A percentile compares a stretch with the other conserved stretches of the same genome.
Conservation (phyloP, 2,329 filamentous ascomycete genomes). For the Fusarium setosum region DNA sequence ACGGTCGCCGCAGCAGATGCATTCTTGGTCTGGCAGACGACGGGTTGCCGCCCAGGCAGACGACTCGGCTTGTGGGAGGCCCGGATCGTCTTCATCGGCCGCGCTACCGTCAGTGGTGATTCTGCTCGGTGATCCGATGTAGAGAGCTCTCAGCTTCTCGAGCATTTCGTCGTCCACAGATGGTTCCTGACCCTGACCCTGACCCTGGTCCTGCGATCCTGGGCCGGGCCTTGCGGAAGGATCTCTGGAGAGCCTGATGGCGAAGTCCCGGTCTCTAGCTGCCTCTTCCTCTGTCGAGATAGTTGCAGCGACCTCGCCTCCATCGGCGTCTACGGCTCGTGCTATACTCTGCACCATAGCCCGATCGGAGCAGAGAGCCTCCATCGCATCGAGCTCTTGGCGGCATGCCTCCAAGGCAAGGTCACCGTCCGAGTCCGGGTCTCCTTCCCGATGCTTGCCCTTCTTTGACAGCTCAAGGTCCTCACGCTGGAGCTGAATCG, state of each 20-base stretch:
- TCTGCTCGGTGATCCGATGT: neutral
- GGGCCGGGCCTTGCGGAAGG: neutral
- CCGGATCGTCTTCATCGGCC: rapidly evolving
- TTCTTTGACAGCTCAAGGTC: conserved; percentile 9
- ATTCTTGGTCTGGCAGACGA: neutral
- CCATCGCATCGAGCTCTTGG: neutral
- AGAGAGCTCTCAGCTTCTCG: neutral
- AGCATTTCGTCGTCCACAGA: neutral
- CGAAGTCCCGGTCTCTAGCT: neutral
- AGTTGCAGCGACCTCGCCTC: neutral
- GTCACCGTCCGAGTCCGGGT: neutral
- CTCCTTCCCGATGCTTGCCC: conserved; percentile 18
- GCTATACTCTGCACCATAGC: conserved; percentile 14
- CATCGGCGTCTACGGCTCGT: conserved; percentile 7
- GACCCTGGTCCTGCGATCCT: rapidly evolving
- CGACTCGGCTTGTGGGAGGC: neutral
- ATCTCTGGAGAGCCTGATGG: neutral
- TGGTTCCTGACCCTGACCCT: neutral
- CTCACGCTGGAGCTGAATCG: conserved; percentile 16
- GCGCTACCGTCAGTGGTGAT: neutral
- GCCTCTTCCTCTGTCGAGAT: neutral
- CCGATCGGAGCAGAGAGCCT: neutral
- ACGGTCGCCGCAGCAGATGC: conserved; percentile 5
- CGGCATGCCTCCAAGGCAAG: conserved; percentile 4
- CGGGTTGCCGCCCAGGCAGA: neutral